Conservation (phyloP, 1,284 basidiomycete species). For the Heterobasidion annosum region DNA sequence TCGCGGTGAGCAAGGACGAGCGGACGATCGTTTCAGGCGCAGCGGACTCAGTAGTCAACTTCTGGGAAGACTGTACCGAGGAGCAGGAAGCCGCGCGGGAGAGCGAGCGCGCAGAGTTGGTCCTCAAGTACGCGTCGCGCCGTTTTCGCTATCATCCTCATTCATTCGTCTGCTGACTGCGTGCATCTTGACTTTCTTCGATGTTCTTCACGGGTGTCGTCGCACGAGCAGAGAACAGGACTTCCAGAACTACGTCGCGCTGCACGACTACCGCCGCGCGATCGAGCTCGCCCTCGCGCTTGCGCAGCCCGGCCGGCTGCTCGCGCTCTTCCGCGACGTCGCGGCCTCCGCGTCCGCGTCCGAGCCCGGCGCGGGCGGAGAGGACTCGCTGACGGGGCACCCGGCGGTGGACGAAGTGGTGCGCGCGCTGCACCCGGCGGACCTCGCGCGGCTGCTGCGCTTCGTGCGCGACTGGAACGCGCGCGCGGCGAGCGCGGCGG, state of each 20-base stretch:
- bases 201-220: not conserved
- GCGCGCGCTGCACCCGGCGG: conserved; percentile 56
- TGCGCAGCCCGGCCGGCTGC: conserved; percentile 86
- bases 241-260: conserved; percentile 81
- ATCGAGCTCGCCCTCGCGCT: conserved; percentile 88
- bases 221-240: conserved; percentile 75
- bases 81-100: conserved; percentile 72
- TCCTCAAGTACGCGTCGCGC: conserved; percentile 56
- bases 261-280: conserved; percentile 88
- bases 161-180: not conserved
- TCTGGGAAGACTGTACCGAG: conserved; percentile 92
- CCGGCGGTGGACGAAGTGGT: conserved; percentile 77
- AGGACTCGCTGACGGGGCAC: conserved; percentile 46
- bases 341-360: conserved; percentile 17
- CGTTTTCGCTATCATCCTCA: conserved; percentile 8
- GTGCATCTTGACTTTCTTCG: not conserved
- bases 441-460: conserved; percentile 75
- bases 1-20: conserved; percentile 75
- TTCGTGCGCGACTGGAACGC: conserved; percentile 95
- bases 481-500: conserved; percentile 73
- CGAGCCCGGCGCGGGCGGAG: not conserved
- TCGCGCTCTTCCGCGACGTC: conserved; percentile 73
- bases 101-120: conserved; percentile 57
- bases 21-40: conserved; percentile 83
- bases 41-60: conserved; percentile 88